Evolutionary conservation across 2,329 filamentous ascomycete genomes (phyloP).

Genomic region (Cladophialophora psammophila): DNA sequence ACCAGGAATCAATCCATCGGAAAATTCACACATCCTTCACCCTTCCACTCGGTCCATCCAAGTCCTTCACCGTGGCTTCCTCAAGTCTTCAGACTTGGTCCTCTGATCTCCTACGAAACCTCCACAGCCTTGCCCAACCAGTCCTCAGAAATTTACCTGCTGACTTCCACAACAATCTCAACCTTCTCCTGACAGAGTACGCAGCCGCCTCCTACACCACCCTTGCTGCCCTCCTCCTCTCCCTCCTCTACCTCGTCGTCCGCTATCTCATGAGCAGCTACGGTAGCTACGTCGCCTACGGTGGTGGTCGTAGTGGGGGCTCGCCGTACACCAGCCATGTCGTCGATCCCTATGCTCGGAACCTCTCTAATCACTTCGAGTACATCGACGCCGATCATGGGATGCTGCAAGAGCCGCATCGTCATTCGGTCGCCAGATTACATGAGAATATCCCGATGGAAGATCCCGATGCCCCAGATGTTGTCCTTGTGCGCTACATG

Average conservation of each 20-base stretch:
- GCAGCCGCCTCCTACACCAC: constrained; percentile 41
- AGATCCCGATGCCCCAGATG: constrained; percentile 51
- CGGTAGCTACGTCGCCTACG: constrained; percentile 31
- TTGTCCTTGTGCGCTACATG: constrained; percentile 53
- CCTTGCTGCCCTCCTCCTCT: constrained; percentile 37
- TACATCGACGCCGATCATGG: constrained; percentile 39
- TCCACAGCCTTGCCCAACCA: constrained; percentile 31
- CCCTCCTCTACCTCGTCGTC: constrained; percentile 37
- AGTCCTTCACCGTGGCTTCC: constrained; percentile 39
- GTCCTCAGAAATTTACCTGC: constrained; percentile 29
- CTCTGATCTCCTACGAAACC: constrained; percentile 28
- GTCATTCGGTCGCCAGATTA: constrained; percentile 24
- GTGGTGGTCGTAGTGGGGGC: constrained; percentile 32
- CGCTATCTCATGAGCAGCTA: constrained; percentile 42
- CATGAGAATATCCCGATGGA: constrained; percentile 36
- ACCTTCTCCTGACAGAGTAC: constrained; percentile 30
- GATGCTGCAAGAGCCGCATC: constrained; percentile 32
- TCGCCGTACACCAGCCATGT: constrained; percentile 36
- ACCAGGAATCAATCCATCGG: neutral
- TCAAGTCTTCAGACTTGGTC: constrained; percentile 37
- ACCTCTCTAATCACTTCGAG: constrained; percentile 38
- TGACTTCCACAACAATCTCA: constrained; percentile 29
- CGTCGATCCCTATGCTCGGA: constrained; percentile 31
- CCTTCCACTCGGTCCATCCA: neutral
- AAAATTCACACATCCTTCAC: constrained; percentile 1